A percentile compares a stretch with the other conserved stretches of the same genome.
These are phyloP conservation scores for Candida cerambycidarum DNA, from an alignment of 805 yeast genomes.

Conservation along the genomic window DNA sequence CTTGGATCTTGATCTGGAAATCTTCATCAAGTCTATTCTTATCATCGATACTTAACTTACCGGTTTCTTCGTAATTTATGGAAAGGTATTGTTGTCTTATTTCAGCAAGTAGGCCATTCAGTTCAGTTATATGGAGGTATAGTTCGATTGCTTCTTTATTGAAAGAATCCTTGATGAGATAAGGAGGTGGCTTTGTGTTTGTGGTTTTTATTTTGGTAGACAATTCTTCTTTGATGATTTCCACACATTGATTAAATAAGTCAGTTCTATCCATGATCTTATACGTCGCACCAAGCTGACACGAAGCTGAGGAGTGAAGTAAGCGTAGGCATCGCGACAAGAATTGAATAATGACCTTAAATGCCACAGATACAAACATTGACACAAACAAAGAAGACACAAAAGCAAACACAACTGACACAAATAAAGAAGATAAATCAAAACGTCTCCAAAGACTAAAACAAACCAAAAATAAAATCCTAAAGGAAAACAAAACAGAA, in stretches of 20 bases:
- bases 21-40: slow-evolving; percentile 59
- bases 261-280: slow-evolving; percentile 46
- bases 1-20: slow-evolving; percentile 50
- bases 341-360: background rate
- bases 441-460: slow-evolving; percentile 2
- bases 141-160: slow-evolving; percentile 39
- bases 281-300: too few species aligned
- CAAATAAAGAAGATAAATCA: background rate
- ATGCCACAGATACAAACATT: background rate
- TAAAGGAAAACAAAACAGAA: slow-evolving; percentile 13
- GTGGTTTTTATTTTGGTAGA: slow-evolving; percentile 4
- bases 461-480: slow-evolving; percentile 1
- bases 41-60: slow-evolving; percentile 42
- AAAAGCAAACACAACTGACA: background rate
- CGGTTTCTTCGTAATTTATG: slow-evolving; percentile 20
- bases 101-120: slow-evolving; percentile 30
- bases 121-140: slow-evolving; percentile 28
- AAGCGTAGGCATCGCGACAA: background rate
- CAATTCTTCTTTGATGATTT: slow-evolving; percentile 41
- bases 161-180: slow-evolving; percentile 37
- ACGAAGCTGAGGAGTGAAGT: too few species aligned
- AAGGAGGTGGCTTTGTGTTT: slow-evolving; percentile 8
- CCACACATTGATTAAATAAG: slow-evolving; percentile 46
- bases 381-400: background rate
- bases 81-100: slow-evolving; percentile 28